Evolutionary conservation across 176 grass and related monocot genomes (phyloP).

Genomic region (Chloris gayana): DNA sequence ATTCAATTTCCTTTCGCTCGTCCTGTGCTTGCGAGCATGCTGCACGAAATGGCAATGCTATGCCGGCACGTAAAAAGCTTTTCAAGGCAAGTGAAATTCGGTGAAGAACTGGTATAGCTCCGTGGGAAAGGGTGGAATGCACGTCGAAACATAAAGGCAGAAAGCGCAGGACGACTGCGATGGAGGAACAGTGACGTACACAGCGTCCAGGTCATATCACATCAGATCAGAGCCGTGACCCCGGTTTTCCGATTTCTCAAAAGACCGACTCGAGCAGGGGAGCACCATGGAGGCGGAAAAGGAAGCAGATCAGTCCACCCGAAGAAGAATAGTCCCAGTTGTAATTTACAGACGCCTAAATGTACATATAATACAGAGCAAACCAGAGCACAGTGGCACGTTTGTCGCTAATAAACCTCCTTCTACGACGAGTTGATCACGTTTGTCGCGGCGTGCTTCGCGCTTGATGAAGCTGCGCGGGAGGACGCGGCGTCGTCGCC

Average conservation of each 20-base stretch:
- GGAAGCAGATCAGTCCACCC: not conserved
- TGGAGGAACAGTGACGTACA: slow-evolving; percentile 25
- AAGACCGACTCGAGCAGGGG: not conserved
- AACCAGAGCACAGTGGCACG: not conserved
- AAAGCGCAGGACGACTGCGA: not conserved
- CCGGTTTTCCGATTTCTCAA: not conserved
- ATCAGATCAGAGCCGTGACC: slow-evolving; percentile 18
- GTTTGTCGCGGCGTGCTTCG: slow-evolving; percentile 5
- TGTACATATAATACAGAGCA: slow-evolving; percentile 6
- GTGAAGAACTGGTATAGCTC: not conserved
- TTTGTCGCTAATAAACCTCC: not conserved
- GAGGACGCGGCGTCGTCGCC: not conserved
- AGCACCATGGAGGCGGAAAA: not conserved
- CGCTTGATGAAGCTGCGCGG: not conserved
- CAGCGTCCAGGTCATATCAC: slow-evolving; percentile 26
- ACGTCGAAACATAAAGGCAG: not conserved
- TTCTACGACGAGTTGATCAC: slow-evolving; percentile 24
- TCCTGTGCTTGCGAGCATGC: not conserved
- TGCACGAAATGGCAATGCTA: slow-evolving; percentile 18
- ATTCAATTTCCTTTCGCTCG: not conserved
- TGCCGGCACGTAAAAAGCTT: not conserved
- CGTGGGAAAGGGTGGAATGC: not conserved
- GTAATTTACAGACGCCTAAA: slow-evolving; percentile 39
- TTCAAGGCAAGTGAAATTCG: not conserved
- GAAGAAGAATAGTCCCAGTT: not conserved